phyloP scores from a whole-genome alignment of 73 alveolate genomes.

The Diophrys sp. region DNA sequence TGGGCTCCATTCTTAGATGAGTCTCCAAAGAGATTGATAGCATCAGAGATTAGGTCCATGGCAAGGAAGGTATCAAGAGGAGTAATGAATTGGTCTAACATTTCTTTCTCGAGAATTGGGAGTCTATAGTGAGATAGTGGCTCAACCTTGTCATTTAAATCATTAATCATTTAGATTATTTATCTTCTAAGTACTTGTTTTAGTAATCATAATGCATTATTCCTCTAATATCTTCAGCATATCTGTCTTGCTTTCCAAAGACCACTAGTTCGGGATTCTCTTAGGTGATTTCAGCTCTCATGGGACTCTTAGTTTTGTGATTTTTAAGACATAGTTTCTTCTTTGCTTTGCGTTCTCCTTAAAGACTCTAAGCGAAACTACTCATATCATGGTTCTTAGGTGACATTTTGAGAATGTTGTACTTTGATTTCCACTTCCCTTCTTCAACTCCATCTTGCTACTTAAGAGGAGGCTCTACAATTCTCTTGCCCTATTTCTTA shows the following conservation, averaged over 20 bases:
- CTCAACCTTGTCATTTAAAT: too few species aligned
- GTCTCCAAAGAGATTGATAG: neutral
- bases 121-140: too few species aligned
- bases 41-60: neutral
- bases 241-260: neutral
- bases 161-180: too few species aligned
- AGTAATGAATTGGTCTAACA: neutral
- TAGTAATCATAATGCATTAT: neutral
- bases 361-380: neutral
- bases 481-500: neutral
- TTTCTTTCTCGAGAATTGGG: neutral
- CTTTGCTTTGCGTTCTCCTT: neutral
- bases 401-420: neutral
- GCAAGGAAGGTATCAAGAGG: neutral
- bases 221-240: neutral
- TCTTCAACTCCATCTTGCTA: neutral
- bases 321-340: neutral
- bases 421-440: neutral
- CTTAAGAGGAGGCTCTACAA: neutral
- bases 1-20: neutral
- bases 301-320: too few species aligned
- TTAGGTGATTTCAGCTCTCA: neutral
- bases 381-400: neutral
- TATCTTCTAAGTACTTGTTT: neutral
- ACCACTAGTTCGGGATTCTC: neutral